phyloP scores from a whole-genome alignment of 2,329 filamentous ascomycete species.

The Trichoderma polysporum region DNA sequence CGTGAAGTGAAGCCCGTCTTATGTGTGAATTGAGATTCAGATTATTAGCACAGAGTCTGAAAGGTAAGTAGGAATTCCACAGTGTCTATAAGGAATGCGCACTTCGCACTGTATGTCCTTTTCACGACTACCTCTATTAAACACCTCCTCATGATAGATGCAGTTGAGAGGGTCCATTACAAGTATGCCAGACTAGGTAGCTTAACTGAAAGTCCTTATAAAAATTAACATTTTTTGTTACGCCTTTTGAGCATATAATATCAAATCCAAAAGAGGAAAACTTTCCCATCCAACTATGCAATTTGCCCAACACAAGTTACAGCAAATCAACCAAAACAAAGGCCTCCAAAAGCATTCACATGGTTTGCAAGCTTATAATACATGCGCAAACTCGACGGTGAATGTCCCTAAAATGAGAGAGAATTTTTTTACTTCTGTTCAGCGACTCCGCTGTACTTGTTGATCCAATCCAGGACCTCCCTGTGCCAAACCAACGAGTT shows the following conservation, averaged over 20 bases:
- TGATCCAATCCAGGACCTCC: slow-evolving; percentile 78
- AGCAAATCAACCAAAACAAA: not conserved
- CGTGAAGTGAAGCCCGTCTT: not conserved
- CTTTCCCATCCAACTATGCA: not conserved
- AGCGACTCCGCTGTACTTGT: slow-evolving; percentile 55
- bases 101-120: not conserved
- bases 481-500: slow-evolving; percentile 89
- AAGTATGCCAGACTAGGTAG: not conserved
- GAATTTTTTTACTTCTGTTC: slow-evolving; percentile 22
- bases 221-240: not conserved
- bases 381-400: not conserved
- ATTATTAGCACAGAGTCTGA: not conserved
- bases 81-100: not conserved
- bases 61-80: not conserved
- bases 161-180: not conserved
- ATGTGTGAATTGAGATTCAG: slow-evolving; percentile 3
- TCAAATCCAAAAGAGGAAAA: not conserved
- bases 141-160: not conserved
- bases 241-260: not conserved
- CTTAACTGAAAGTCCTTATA: no score
- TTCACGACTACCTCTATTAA: not conserved
- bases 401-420: not conserved
- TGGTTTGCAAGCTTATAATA: not conserved
- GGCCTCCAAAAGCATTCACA: not conserved
- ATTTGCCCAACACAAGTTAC: not conserved